phyloP scores from a whole-genome alignment of 208 protist species.

The Leishmania tarentolae region DNA sequence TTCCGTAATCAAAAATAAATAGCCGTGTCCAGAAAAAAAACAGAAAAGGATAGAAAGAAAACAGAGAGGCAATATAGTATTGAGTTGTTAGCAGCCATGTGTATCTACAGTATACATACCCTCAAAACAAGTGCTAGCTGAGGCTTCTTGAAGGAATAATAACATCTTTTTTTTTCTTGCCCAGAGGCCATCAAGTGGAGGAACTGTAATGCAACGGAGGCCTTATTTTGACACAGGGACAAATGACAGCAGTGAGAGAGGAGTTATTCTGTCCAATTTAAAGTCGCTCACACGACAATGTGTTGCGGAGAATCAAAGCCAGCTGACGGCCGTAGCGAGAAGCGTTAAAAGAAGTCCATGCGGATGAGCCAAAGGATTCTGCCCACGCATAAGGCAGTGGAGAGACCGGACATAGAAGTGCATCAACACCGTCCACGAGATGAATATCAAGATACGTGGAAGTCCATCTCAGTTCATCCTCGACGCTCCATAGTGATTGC shows the following conservation, averaged over 20 bases:
- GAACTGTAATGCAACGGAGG: not conserved
- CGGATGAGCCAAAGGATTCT: slow-evolving; percentile 38
- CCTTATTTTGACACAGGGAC: not conserved
- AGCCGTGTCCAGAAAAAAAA: not conserved
- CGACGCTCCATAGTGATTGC: slow-evolving; percentile 43
- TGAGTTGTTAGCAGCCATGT: too few species aligned
- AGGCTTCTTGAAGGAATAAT: not conserved
- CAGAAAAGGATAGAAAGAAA: not conserved
- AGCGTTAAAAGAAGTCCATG: slow-evolving; percentile 67
- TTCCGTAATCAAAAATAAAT: not conserved
- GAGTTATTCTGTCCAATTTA: not conserved
- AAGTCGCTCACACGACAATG: not conserved
- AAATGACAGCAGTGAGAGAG: not conserved
- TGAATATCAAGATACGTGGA: slow-evolving; percentile 29
- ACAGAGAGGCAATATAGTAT: not conserved
- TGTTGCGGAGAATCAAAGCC: slow-evolving; percentile 12
- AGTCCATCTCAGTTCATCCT: slow-evolving; percentile 66
- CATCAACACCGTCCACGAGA: not conserved
- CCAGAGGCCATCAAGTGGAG: not conserved
- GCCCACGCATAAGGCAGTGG: slow-evolving; percentile 30
- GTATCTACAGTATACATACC: not conserved
- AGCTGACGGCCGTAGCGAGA: slow-evolving; percentile 68
- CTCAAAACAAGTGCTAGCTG: not conserved
- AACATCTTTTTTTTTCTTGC: not conserved
- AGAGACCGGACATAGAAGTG: slow-evolving; percentile 8